Base-by-base conservation (phyloP, 192 early-diverging fungal species). In the Spizellomyces punctatus region DNA sequence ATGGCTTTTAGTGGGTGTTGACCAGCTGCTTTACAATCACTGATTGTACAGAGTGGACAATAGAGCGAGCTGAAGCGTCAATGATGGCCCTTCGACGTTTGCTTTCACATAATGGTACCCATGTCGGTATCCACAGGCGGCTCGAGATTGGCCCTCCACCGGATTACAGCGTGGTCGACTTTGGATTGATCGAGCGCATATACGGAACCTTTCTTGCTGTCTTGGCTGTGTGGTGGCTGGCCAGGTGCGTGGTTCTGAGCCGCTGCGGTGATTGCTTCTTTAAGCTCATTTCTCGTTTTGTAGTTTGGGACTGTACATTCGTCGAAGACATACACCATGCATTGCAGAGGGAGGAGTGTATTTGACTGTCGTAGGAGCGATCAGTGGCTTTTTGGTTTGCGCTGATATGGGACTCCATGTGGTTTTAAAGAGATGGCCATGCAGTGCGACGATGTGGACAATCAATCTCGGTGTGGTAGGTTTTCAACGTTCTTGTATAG, bases 351-450 rank as follows among this genome's bases (percentile, higher is more conserved):
- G 48, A 22, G 64, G 64, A 19, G 17, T 46, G 36, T 50, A 10
- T 48, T 41, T 66, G 46, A 66, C 64, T 6, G 19, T 66, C 10
- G 46, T 46, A 21, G 64, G 64, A 1, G 64, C 46, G 16, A 49
- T 66, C 17, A 21, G 14, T 46, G 64, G 64, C 46, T 48, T 66
- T 9, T 49, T 66, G 2, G 52, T 45, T 2, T 50, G 64, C 22
- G 27, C 22, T 0, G 46, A 66, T 19, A 5, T 66, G 12, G 48
- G 41, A 14, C 47, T 66, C 21, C 64, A 66, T 50, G 22, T 66
- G 3, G 16, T 66, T 19, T 46, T 46, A n/a, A 46, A 16, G 47
- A 7, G 48, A 66, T 66, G 64, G 64, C 64, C 64, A 22, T 66
- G 64, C 36, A 19, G 14, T 50, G 48, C 48, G 14, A 49, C 64